These are phyloP conservation scores for Talaromyces atroroseus DNA, from an alignment of 2,329 filamentous ascomycete genomes.

Conservation along the genomic window DNA sequence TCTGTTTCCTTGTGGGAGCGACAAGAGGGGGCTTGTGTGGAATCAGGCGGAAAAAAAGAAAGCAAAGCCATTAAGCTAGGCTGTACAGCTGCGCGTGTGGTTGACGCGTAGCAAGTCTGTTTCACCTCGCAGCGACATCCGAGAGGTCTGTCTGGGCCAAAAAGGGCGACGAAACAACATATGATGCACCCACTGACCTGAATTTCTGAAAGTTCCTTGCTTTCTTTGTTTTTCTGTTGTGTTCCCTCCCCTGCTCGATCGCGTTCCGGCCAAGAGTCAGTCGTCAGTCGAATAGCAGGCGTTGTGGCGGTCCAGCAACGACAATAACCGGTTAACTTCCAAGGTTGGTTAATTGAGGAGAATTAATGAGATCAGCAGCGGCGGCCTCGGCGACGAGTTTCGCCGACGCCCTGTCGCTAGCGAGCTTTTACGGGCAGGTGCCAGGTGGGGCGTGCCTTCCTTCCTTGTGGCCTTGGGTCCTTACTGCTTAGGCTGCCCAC, in stretches of 20 bases:
- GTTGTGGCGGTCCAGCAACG: neutral
- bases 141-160: slow-evolving; percentile 1
- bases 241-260: neutral
- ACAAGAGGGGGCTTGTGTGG: slow-evolving; percentile 2
- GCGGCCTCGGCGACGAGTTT: neutral
- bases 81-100: slow-evolving; percentile 10
- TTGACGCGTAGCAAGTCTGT: slow-evolving; percentile 14
- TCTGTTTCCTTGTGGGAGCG: neutral
- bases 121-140: slow-evolving; percentile 11
- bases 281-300: neutral
- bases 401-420: neutral
- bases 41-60: slow-evolving; percentile 11
- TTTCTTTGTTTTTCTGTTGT: neutral
- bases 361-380: neutral
- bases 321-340: neutral
- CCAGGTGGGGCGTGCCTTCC: too few relatives aligned
- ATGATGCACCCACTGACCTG: slow-evolving; percentile 8
- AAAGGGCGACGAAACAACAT: neutral
- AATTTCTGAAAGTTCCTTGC: neutral
- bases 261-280: neutral
- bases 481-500: too few relatives aligned
- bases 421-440: too few relatives aligned
- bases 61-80: slow-evolving; percentile 9
- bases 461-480: neutral
- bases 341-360: neutral